Evolutionary conservation across 257 asterid genomes (phyloP), one percentile per base, ranked within the genome.

Genomic region (Eustoma russellianum): DNA sequence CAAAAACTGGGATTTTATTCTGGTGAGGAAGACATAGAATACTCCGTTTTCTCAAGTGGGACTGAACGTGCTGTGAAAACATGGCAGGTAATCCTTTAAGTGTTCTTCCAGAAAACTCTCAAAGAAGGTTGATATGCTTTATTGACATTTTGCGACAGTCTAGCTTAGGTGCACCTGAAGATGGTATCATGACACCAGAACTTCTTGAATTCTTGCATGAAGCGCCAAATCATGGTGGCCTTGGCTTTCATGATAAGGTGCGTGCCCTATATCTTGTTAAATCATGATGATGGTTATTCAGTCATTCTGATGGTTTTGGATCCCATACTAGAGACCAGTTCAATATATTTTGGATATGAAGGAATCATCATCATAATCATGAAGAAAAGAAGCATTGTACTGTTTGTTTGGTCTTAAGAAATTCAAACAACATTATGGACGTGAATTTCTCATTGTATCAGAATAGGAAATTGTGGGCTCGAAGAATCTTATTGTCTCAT

Each of bases 1-100:
- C 72, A 64, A 70, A 80, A 76, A 67, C 77, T 85, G 33, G 98
- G 98, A 50, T 88, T 82, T 71, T 91, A 87, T 67, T 87, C 88
- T 34, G 97, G 98, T 13, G 98, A 91, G 71, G 98, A 91, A 81
- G 97, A 91, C 65, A 79, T 79, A 64, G 98, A 91, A 59, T 91
- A 11, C 68, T 82, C 85, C 18, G 76, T 70, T 77, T 87, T 87
- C 70, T 70, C 88, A 11, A 70, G 72, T 40, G 97, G 90, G 70
- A 87, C 98, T 5, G 94, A 84, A 70, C 82, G 90, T 48, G 97
- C 98, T 38, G 95, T 87, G 17, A 87, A 83, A 76, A 87, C 97
- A 46, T 91, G 98, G 98, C 98, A 87, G 78, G 98, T 91, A 77
- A 18, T 86, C 75, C 52, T 14, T 40, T n/a, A 30, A 47, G n/a